Base-by-base conservation (phyloP, 2,329 filamentous ascomycete species). In the Fusarium pininemorale region DNA sequence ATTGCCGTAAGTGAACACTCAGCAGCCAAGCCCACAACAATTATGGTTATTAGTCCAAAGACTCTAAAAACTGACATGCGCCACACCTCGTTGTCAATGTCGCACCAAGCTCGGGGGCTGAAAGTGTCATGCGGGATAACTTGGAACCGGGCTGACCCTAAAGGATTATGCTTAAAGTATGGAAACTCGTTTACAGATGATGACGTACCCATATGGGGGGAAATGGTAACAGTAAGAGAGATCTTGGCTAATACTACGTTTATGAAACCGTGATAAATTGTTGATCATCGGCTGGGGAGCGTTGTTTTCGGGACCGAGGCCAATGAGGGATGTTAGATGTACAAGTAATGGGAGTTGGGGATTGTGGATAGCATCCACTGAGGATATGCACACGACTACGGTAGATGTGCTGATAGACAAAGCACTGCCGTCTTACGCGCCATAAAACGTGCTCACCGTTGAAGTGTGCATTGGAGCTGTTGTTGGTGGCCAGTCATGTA, bases 151-250 rank as follows among this genome's bases (percentile, higher is more conserved):
- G 11, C 14, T 39, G 51, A 55, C 28, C 24, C 35, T 28, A 28
- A 4, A 28, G 15, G 24, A 55, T 55, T 39, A 55, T 41, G 51
- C 51, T 55, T 55, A 28, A 54, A 28, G 11, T 0, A 41, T 18
- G 20, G 24, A 11, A 8, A 11, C 6, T 39, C 24, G 20, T 13
- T 10, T 28, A 28, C 32, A n/a, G 35, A 28, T n/a, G 24, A 55
- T 6, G 20, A 55, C 20, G 7, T 3, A 2, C 24, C 10, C 16
- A 37, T 15, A 53, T 41, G 35, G 24, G 20, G 3, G 20, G 3
- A 24, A 1, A 6, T 16, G n/a, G 4, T 28, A 28, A 22, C 1
- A 6, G 20, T 12, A 28, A 30, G 20, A 18, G 0, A 18, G 4
- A 18, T 28, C 35, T 55, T 55, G 51, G 35, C 51, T 41, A 18